Conservation (phyloP, 441 rosid species). For the Brassica hybrid region DNA sequence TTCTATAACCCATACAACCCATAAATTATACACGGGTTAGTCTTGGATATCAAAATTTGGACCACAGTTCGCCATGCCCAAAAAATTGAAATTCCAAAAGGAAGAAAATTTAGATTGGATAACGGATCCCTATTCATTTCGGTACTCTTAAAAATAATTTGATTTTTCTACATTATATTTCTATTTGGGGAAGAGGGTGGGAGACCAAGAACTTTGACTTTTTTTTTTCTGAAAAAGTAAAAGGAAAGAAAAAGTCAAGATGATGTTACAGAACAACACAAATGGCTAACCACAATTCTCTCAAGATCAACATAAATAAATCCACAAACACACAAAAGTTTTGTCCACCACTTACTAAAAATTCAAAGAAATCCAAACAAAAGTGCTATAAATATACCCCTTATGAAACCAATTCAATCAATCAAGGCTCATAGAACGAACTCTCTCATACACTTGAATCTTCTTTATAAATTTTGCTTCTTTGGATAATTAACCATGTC, state of each 20-base stretch:
- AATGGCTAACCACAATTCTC: slow-evolving; percentile 36
- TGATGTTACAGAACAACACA: slow-evolving; percentile 9
- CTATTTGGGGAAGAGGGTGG: not conserved
- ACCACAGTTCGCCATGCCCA: too few species aligned
- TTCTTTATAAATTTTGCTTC: not conserved
- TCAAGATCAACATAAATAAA: slow-evolving; percentile 22
- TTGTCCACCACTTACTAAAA: slow-evolving; percentile 15
- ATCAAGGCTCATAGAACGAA: slow-evolving; percentile 17
- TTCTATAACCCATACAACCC: too few species aligned
- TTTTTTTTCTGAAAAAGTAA: not conserved
- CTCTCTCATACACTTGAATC: slow-evolving; percentile 14
- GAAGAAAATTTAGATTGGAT: too few species aligned
- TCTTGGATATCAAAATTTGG: too few species aligned
- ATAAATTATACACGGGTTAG: too few species aligned
- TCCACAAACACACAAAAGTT: slow-evolving; percentile 25
- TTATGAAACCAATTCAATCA: slow-evolving; percentile 24
- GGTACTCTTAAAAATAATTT: not conserved
- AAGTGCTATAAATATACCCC: slow-evolving; percentile 26
- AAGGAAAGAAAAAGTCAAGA: slow-evolving; percentile 24
- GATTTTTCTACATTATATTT: not conserved
- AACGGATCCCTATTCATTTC: not conserved
- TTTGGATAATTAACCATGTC: slow-evolving; percentile 35
- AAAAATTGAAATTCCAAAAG: too few species aligned
- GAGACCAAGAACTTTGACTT: not conserved
- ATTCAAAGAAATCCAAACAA: not conserved